Conservation (phyloP, 2,329 filamentous ascomycete genomes). For the Sarocladium brachiariae region DNA sequence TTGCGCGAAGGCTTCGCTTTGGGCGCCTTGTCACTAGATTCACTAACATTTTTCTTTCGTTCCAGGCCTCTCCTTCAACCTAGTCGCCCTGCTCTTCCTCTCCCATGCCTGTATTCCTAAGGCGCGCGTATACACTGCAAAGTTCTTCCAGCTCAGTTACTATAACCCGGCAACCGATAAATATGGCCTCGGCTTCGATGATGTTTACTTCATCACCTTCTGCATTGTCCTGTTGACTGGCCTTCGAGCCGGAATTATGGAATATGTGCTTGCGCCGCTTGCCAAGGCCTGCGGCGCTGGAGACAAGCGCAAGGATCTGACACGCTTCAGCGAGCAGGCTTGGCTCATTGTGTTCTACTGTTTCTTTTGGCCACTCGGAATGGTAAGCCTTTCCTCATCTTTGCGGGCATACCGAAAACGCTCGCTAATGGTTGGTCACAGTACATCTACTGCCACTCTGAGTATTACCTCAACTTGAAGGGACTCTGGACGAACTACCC, state of each 20-base stretch:
- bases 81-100: conserved; percentile 74
- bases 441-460: conserved; percentile 74
- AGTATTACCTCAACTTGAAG: conserved; percentile 69
- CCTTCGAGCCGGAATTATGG: conserved; percentile 76
- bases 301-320: conserved; percentile 64
- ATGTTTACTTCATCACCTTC: conserved; percentile 68
- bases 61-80: conserved; percentile 72
- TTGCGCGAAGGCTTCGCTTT: neutral
- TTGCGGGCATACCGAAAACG: neutral
- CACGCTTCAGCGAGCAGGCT: conserved; percentile 88
- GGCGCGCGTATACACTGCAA: conserved; percentile 69
- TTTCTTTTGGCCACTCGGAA: conserved; percentile 74
- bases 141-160: conserved; percentile 85
- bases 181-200: conserved; percentile 74
- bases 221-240: conserved; percentile 83
- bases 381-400: conserved; percentile 51
- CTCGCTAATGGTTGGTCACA: conserved; percentile 27
- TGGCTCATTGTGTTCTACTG: conserved; percentile 84
- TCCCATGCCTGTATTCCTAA: conserved; percentile 78
- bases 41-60: conserved; percentile 3
- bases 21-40: neutral
- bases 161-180: conserved; percentile 59
- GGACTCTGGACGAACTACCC: conserved; percentile 86
- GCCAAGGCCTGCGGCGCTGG: conserved; percentile 63
- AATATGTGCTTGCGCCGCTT: conserved; percentile 76